Conservation (phyloP, 2,329 filamentous ascomycete genomes). For the Trichoderma harzianum region DNA sequence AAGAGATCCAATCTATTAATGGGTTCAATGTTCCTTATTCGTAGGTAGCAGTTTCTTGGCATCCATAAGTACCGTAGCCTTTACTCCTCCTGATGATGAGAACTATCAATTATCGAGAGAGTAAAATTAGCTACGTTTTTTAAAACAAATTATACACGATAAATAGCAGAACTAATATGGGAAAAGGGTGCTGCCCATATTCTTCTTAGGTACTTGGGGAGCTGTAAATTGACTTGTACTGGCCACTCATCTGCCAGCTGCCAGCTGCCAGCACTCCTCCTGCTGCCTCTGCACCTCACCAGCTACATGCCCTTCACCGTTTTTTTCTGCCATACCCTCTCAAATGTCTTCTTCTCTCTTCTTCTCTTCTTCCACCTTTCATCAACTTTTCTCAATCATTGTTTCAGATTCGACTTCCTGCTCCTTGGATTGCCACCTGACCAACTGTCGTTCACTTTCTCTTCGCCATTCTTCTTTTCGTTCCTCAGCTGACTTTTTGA, state of each 20-base stretch:
- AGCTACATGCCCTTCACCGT: conserved; percentile 6
- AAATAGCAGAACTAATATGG: not conserved
- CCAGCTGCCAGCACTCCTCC: conserved; percentile 1
- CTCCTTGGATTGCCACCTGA: conserved; percentile 16
- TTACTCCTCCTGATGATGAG: not conserved
- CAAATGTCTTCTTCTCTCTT: not conserved
- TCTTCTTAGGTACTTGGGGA: not conserved
- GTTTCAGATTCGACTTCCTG: conserved; percentile 21
- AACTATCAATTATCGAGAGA: not conserved
- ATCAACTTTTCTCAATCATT: conserved; percentile 19
- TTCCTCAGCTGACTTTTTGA: conserved; percentile 17
- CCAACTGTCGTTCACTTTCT: conserved; percentile 11
- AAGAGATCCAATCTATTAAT: not conserved
- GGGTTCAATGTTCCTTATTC: not conserved
- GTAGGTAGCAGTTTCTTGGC: not conserved
- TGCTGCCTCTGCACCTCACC: not conserved
- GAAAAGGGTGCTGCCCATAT: not conserved
- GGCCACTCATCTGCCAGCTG: not conserved
- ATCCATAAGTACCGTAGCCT: not conserved
- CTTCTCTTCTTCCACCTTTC: not conserved
- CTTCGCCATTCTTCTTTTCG: conserved; percentile 1
- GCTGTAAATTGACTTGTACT: not conserved
- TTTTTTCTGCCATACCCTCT: conserved; percentile 12
- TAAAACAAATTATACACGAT: not conserved
- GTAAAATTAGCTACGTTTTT: not conserved